Conservation (phyloP, 2,329 filamentous ascomycete species). For the Xylariaceae sp. region DNA sequence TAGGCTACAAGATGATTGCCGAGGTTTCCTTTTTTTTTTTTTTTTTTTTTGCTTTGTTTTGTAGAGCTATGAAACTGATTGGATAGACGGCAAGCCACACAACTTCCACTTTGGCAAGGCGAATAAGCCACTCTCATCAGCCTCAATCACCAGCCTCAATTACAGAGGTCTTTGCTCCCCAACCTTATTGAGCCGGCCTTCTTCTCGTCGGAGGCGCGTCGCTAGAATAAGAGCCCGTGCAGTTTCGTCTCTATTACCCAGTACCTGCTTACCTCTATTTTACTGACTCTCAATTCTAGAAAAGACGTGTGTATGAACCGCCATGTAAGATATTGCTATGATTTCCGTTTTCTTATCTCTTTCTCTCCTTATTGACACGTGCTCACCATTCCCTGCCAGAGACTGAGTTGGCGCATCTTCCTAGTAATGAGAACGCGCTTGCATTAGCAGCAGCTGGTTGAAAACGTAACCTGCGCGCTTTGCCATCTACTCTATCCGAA, state of each 20-base stretch:
- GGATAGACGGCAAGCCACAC: too few relatives aligned
- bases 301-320: constrained; percentile 4
- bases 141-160: too few relatives aligned
- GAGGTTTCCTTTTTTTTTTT: too few relatives aligned
- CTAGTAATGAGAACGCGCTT: constrained; percentile 15
- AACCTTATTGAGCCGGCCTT: too few relatives aligned
- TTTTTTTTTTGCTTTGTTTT: too few relatives aligned
- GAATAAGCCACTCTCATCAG: too few relatives aligned
- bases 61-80: too few relatives aligned
- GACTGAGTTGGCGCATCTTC: constrained; percentile 2
- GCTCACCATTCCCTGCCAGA: constrained; percentile 5
- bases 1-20: too few relatives aligned
- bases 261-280: background rate
- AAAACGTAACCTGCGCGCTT: background rate
- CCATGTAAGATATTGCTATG: constrained; percentile 4
- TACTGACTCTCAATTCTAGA: background rate
- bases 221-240: constrained; percentile 15
- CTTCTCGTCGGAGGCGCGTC: constrained; percentile 28
- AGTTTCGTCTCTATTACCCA: too few relatives aligned
- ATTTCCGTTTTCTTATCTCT: background rate
- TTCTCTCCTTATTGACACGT: background rate
- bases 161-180: too few relatives aligned
- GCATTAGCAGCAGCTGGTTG: background rate
- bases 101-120: too few relatives aligned
- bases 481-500: background rate